These are phyloP conservation scores for Ramaria sp. DNA, from an alignment of 768 basidiomycete genomes.

Conservation along the genomic window DNA sequence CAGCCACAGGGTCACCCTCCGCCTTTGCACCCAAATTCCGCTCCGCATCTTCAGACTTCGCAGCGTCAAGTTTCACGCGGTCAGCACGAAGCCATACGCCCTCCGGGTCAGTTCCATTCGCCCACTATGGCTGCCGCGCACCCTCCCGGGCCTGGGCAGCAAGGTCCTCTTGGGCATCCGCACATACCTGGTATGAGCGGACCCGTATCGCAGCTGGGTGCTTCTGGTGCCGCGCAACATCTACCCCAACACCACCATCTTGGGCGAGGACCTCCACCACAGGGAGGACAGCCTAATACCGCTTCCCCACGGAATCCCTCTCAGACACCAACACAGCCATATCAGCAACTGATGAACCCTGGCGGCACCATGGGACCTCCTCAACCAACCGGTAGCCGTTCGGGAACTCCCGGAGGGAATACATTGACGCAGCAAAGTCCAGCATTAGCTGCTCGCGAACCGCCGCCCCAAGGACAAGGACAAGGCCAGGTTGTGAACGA, in stretches of 20 bases:
- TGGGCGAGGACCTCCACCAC: slow-evolving; percentile 16
- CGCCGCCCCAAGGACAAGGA: slow-evolving; percentile 18
- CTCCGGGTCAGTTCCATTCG: slow-evolving; percentile 39
- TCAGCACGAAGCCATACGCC: slow-evolving; percentile 27
- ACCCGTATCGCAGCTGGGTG: slow-evolving; percentile 32
- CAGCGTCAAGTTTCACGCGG: slow-evolving; percentile 30
- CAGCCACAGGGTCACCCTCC: slow-evolving; percentile 11
- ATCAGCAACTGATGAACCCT: slow-evolving; percentile 24
- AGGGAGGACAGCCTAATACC: background rate
- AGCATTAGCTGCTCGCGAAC: slow-evolving; percentile 37
- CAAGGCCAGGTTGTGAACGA: background rate
- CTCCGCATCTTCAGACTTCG: slow-evolving; percentile 15
- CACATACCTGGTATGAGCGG: slow-evolving; percentile 12
- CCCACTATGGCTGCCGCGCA: slow-evolving; percentile 43
- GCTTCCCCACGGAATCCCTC: slow-evolving; percentile 23
- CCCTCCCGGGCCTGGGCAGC: slow-evolving; percentile 31
- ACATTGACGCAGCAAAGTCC: slow-evolving; percentile 48
- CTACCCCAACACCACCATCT: slow-evolving; percentile 41
- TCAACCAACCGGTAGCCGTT: slow-evolving; percentile 43
- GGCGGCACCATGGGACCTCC: background rate
- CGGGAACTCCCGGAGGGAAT: slow-evolving; percentile 36
- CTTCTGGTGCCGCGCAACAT: slow-evolving; percentile 40
- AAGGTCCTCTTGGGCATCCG: slow-evolving; percentile 14
- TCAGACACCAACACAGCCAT: slow-evolving; percentile 30
- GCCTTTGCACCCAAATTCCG: slow-evolving; percentile 10